Evolutionary conservation across 768 basidiomycete genomes (phyloP).

Genomic region (Psilocybe tampanensis): DNA sequence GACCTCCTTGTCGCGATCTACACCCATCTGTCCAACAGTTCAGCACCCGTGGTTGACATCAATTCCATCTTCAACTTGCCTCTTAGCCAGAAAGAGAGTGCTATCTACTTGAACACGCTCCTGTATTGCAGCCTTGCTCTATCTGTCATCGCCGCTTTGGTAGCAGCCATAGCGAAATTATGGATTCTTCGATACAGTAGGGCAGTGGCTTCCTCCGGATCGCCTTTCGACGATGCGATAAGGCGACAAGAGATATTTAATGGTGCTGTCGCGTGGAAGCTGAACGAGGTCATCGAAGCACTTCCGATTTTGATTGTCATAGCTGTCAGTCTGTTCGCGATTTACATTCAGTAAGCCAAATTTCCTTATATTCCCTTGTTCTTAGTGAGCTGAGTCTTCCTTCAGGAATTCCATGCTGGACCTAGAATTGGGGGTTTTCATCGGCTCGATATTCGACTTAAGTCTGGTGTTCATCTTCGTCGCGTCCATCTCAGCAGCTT

Average conservation of each 20-base stretch:
- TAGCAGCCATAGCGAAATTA: constrained; percentile 6
- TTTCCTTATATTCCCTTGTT: not conserved
- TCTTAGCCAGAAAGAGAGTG: too few relatives aligned
- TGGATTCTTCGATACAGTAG: constrained; percentile 16
- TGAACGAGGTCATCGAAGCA: constrained; percentile 14
- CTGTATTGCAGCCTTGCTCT: not conserved
- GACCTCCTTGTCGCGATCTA: too few relatives aligned
- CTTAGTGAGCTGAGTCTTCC: too few relatives aligned
- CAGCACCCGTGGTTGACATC: too few relatives aligned
- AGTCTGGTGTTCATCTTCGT: too few relatives aligned
- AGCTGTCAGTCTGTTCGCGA: constrained; percentile 11
- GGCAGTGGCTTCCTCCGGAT: constrained; percentile 3
- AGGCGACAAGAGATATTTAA: constrained; percentile 16
- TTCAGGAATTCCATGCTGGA: too few relatives aligned
- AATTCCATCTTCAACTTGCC: too few relatives aligned
- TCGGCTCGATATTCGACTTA: too few relatives aligned
- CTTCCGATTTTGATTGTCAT: constrained; percentile 14
- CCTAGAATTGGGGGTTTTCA: too few relatives aligned
- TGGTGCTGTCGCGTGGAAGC: constrained; percentile 14
- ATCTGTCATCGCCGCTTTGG: too few relatives aligned
- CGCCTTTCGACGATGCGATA: constrained; percentile 13
- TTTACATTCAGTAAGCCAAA: constrained; percentile 16
- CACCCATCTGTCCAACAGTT: too few relatives aligned
- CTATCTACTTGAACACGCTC: too few relatives aligned
- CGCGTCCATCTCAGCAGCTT: constrained; percentile 6